A percentile compares a stretch with the other conserved stretches of the same genome.
Conservation (phyloP, 1,284 basidiomycete genomes). For the Ceratobasidium sp. region DNA sequence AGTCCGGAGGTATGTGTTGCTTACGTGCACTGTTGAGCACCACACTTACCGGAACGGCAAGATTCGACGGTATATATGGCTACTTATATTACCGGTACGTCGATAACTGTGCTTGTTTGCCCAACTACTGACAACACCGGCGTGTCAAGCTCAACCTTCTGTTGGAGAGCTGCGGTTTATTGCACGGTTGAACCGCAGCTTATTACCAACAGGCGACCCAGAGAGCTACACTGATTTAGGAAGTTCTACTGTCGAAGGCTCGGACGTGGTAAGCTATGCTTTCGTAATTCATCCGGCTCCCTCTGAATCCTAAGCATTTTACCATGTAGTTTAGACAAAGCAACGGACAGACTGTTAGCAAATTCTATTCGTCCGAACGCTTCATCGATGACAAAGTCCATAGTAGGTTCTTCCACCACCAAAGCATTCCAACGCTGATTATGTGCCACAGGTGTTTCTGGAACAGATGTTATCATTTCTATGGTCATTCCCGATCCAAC, state of each 20-base stretch:
- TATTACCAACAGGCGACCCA: slow-evolving; percentile 32
- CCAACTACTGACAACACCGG: background rate
- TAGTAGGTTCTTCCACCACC: background rate
- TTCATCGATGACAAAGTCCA: slow-evolving; percentile 47
- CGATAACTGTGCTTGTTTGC: background rate
- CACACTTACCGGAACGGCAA: background rate
- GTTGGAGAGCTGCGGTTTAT: slow-evolving; percentile 46
- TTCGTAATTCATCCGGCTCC: background rate
- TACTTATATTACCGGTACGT: slow-evolving; percentile 44
- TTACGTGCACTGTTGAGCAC: background rate
- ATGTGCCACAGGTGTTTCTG: slow-evolving; percentile 21
- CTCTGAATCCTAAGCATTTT: background rate
- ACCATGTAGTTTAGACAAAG: slow-evolving; percentile 20
- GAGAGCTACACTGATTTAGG: slow-evolving; percentile 32
- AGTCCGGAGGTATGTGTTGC: slow-evolving; percentile 20
- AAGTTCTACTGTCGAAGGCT: slow-evolving; percentile 36
- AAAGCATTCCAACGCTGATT: background rate
- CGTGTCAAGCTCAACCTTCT: slow-evolving; percentile 34
- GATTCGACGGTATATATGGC: slow-evolving; percentile 45
- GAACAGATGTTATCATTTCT: slow-evolving; percentile 41
- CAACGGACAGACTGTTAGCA: slow-evolving; percentile 25
- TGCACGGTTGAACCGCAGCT: slow-evolving; percentile 46
- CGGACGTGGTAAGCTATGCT: slow-evolving; percentile 39
- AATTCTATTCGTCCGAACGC: slow-evolving; percentile 36
- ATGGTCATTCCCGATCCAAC: slow-evolving; percentile 45